Conservation (phyloP, 148 eudicot genomes). For the Polygonum maritimum region DNA sequence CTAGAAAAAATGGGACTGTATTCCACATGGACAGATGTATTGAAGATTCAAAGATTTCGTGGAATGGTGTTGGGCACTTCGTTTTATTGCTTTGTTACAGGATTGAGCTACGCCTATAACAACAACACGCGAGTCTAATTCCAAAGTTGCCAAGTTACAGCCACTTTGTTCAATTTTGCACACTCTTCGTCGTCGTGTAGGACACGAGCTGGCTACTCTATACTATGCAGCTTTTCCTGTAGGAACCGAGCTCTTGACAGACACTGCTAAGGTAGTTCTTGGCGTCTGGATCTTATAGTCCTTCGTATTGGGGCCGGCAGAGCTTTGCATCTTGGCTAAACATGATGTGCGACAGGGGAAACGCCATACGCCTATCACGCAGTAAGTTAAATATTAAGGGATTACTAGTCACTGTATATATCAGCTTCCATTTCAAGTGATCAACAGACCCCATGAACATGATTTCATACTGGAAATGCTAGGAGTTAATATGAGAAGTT, state of each 20-base stretch:
- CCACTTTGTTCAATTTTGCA: not conserved
- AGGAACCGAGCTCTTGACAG: conserved; percentile 86
- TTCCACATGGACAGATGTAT: conserved; percentile 45
- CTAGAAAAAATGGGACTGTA: conserved; percentile 31
- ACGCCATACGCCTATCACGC: conserved; percentile 93
- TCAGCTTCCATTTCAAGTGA: not conserved
- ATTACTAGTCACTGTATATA: not conserved
- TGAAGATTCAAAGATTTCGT: conserved; percentile 78
- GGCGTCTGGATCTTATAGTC: not conserved
- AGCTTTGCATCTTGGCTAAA: conserved; percentile 75
- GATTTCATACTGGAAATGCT: not conserved
- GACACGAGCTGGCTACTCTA: conserved; percentile 78
- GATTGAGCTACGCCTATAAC: conserved; percentile 54
- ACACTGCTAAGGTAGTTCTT: conserved; percentile 55
- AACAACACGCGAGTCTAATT: conserved; percentile 61
- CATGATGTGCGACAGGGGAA: conserved; percentile 91
- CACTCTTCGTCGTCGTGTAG: conserved; percentile 19
- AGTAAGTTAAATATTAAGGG: conserved; percentile 34
- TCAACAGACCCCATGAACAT: not conserved
- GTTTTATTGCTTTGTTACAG: conserved; percentile 44
- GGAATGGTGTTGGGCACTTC: conserved; percentile 46
- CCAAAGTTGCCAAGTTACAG: not conserved
- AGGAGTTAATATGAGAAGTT: not conserved
- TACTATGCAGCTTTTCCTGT: conserved; percentile 88
- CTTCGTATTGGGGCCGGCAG: conserved; percentile 54